Evolutionary conservation across 139 green algal species (phyloP).

Genomic region (Dunaliella sp.): DNA sequence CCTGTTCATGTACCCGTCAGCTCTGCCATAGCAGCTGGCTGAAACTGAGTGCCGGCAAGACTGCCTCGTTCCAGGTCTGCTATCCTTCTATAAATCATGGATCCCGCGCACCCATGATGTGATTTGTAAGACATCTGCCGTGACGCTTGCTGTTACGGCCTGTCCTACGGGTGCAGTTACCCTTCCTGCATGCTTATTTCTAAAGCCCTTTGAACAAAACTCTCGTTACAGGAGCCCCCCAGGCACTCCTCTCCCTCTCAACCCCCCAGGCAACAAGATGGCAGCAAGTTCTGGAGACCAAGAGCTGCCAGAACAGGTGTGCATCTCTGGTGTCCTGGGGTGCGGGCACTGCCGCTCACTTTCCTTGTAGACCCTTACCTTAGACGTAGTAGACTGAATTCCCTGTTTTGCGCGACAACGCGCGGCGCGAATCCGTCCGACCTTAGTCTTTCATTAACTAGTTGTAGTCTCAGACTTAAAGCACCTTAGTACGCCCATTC

Average conservation of each 20-base stretch:
- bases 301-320: neutral
- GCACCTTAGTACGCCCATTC: neutral
- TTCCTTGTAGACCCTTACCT: neutral
- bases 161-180: neutral
- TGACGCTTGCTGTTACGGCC: too few species aligned
- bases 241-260: neutral
- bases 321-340: neutral
- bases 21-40: too few species aligned
- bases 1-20: too few species aligned
- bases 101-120: neutral
- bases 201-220: neutral
- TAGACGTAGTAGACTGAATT: neutral
- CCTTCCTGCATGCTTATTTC: neutral
- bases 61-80: neutral
- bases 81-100: neutral
- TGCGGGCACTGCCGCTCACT: too few species aligned
- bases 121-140: too few species aligned
- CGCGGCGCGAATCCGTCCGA: neutral
- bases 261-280: neutral
- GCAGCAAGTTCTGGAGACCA: neutral
- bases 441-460: neutral
- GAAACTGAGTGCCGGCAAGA: too few species aligned
- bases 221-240: neutral
- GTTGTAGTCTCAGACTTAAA: neutral
- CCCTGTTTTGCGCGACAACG: neutral